These are phyloP conservation scores for Toxicodendron radicans DNA, from an alignment of 345 rosid genomes.

Conservation along the genomic window DNA sequence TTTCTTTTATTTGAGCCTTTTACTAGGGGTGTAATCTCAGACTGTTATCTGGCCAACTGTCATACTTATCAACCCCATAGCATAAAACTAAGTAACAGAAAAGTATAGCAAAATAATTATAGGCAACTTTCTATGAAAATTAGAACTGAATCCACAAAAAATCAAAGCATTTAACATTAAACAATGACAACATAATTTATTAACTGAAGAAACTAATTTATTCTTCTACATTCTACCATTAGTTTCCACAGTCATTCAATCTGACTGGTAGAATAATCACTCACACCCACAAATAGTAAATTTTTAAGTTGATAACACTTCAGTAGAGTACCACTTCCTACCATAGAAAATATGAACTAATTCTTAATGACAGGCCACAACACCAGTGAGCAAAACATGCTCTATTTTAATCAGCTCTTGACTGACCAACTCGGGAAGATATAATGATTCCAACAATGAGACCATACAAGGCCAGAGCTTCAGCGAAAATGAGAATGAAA, in stretches of 20 bases:
- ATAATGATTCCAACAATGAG: too few relatives aligned
- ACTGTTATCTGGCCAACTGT: not conserved
- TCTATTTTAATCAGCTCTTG: too few relatives aligned
- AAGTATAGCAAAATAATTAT: not conserved
- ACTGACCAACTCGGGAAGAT: too few relatives aligned
- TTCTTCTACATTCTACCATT: conserved; percentile 27
- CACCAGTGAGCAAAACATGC: too few relatives aligned
- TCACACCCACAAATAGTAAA: not conserved
- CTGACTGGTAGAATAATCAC: conserved; percentile 19
- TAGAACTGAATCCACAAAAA: conserved; percentile 5
- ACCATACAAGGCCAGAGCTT: too few relatives aligned
- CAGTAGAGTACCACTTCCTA: conserved; percentile 6
- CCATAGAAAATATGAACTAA: conserved; percentile 8
- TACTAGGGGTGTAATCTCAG: not conserved
- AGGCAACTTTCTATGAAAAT: not conserved
- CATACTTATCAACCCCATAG: not conserved
- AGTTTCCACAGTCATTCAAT: conserved; percentile 9
- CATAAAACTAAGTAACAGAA: not conserved
- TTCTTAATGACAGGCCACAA: too few relatives aligned
- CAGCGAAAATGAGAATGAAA: too few relatives aligned
- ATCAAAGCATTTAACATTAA: conserved; percentile 24
- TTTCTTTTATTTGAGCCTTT: not conserved
- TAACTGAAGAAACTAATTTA: conserved; percentile 11
- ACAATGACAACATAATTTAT: conserved; percentile 18
- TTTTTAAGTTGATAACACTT: conserved; percentile 10